phyloP scores from a whole-genome alignment of 192 early-diverging fungal species.

The Rhizoclosmatium globosum region DNA sequence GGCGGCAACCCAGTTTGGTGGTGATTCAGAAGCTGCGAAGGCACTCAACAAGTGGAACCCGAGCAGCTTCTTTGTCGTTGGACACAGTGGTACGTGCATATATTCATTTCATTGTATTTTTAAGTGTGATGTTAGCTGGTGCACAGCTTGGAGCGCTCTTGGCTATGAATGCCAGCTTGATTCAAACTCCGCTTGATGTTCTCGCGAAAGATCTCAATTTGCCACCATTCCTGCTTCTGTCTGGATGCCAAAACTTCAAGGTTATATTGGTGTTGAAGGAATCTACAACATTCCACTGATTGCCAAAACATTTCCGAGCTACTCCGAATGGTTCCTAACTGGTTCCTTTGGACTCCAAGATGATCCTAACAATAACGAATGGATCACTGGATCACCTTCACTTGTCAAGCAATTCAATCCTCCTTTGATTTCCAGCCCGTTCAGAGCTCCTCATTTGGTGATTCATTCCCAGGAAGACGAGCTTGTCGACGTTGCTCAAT shows the following conservation, averaged over 20 bases:
- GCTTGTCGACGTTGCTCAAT: conserved; percentile 69
- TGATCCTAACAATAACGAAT: conserved; percentile 28
- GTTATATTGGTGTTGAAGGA: conserved; percentile 80
- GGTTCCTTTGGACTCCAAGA: conserved; percentile 69
- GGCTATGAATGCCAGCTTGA: conserved; percentile 56
- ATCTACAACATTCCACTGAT: conserved; percentile 83
- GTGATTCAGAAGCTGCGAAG: not conserved
- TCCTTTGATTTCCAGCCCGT: conserved; percentile 43
- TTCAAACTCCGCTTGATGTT: conserved; percentile 5
- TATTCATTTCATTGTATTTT: conserved; percentile 59
- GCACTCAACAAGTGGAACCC: conserved; percentile 10
- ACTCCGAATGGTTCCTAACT: conserved; percentile 73
- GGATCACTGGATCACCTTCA: conserved; percentile 58
- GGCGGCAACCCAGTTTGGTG: not conserved
- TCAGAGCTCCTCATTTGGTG: conserved; percentile 69
- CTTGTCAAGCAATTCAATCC: conserved; percentile 38
- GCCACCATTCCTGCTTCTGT: not conserved
- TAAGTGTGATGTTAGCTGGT: conserved; percentile 84
- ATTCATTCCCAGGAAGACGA: conserved; percentile 76
- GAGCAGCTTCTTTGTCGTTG: conserved; percentile 10
- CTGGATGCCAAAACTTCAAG: conserved; percentile 48
- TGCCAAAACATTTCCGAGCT: conserved; percentile 67
- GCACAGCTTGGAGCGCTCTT: conserved; percentile 75
- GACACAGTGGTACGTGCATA: conserved; percentile 5
- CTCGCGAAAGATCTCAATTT: no score